phyloP scores from a whole-genome alignment of 2,329 filamentous ascomycete genomes.

The Tolypocladium album region DNA sequence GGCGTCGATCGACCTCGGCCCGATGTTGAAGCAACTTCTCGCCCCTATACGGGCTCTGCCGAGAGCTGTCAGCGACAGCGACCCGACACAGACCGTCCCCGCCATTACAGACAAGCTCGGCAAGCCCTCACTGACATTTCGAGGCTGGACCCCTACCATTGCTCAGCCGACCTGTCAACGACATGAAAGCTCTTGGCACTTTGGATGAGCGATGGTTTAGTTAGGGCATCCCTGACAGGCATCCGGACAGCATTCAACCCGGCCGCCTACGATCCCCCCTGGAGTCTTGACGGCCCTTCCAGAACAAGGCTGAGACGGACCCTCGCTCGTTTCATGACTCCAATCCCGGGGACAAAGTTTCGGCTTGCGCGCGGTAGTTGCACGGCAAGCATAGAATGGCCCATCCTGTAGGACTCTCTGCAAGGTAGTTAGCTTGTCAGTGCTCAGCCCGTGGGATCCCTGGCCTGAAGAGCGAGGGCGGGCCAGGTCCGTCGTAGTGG shows the following conservation, averaged over 20 bases:
- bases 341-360: slow-evolving; percentile 2
- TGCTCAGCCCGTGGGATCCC: not conserved
- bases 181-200: not conserved
- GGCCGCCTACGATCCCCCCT: not conserved
- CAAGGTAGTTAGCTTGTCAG: too few species aligned
- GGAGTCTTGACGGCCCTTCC: slow-evolving; percentile 1
- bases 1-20: not conserved
- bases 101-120: not conserved
- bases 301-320: not conserved
- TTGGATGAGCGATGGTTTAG: slow-evolving; percentile 1
- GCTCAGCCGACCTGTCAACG: not conserved
- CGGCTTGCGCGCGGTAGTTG: slow-evolving; percentile 1
- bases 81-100: not conserved
- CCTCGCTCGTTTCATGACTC: slow-evolving; percentile 6
- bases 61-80: not conserved
- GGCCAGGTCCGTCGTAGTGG: not conserved
- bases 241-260: slow-evolving; percentile 5
- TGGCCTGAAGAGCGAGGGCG: not conserved
- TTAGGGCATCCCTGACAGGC: not conserved
- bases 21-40: not conserved
- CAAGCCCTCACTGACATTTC: not conserved
- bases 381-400: not conserved
- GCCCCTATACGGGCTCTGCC: too few species aligned
- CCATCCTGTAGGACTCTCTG: not conserved
- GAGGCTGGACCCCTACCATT: not conserved